These are phyloP conservation scores for Magnolia sinica DNA, from an alignment of 164 flowering plant species.

Conservation along the genomic window DNA sequence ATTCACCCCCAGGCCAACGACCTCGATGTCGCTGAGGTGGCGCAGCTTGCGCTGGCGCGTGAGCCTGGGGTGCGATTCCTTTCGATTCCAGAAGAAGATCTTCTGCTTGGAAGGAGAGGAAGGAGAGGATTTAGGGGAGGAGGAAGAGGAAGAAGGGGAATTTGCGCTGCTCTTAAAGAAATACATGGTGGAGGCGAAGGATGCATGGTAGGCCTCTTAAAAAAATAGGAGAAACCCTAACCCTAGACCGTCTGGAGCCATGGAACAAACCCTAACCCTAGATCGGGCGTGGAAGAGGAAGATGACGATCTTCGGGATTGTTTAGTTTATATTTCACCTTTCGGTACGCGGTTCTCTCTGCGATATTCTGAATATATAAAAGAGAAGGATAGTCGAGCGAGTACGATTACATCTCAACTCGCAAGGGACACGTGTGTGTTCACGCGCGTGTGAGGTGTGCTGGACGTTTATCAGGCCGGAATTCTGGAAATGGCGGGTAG, in stretches of 20 bases:
- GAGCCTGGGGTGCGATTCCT: slow-evolving; percentile 12
- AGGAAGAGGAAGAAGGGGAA: slow-evolving; percentile 22
- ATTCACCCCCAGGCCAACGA: slow-evolving; percentile 6
- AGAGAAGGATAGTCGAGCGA: neutral
- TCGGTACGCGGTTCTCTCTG: neutral
- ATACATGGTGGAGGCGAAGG: slow-evolving; percentile 27
- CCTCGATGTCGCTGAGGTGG: slow-evolving; percentile 21
- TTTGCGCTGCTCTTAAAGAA: slow-evolving; percentile 32
- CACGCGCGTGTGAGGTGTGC: neutral
- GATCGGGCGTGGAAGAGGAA: slow-evolving; percentile 1
- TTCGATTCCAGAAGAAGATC: slow-evolving; percentile 5
- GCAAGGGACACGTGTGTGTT: neutral
- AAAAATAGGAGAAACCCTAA: neutral
- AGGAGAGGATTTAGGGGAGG: slow-evolving; percentile 7
- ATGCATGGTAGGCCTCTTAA: slow-evolving; percentile 19
- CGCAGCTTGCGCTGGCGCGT: slow-evolving; percentile 32
- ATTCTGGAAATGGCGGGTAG: too few relatives aligned
- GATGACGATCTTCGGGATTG: neutral
- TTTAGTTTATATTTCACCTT: neutral
- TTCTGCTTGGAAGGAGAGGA: slow-evolving; percentile 8
- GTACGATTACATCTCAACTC: neutral
- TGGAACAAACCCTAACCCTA: slow-evolving; percentile 1
- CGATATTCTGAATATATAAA: neutral
- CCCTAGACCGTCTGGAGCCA: neutral
- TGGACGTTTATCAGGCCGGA: neutral